These are phyloP conservation scores for Nemania sp. DNA, from an alignment of 2,329 filamentous ascomycete species.

Conservation along the genomic window DNA sequence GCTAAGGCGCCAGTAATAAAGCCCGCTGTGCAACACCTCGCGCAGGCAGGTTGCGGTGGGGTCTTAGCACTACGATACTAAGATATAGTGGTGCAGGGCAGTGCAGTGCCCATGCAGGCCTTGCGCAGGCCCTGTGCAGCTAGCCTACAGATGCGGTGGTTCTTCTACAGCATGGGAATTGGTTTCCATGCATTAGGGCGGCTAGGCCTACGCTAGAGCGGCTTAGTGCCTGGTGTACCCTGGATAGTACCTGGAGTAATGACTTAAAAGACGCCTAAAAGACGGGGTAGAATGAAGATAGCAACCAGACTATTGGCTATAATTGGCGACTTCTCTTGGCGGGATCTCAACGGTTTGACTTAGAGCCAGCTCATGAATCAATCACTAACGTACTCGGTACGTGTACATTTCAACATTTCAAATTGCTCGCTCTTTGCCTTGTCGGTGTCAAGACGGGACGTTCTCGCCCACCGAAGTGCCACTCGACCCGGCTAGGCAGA, in stretches of 20 bases:
- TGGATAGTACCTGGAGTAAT: constrained; percentile 12
- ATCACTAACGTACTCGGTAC: constrained; percentile 3
- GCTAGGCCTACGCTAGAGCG: constrained; percentile 12
- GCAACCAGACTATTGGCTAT: constrained; percentile 19
- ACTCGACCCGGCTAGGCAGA: not conserved
- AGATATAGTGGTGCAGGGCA: not conserved
- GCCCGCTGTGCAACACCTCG: not conserved
- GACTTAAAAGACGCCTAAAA: constrained; percentile 27
- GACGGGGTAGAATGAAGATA: constrained; percentile 26
- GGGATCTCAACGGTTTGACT: constrained; percentile 15
- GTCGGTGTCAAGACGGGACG: not conserved
- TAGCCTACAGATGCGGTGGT: not conserved
- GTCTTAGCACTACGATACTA: not conserved
- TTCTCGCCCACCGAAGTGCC: constrained; percentile 6
- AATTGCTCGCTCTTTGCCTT: constrained; percentile 1
- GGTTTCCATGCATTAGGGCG: constrained; percentile 27
- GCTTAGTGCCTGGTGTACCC: constrained; percentile 5
- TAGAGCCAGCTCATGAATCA: constrained; percentile 21
- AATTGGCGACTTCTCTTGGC: constrained; percentile 18
- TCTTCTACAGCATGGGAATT: constrained; percentile 18
- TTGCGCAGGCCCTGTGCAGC: not conserved
- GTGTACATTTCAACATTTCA: constrained; percentile 26
- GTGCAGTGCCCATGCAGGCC: too few relatives aligned
- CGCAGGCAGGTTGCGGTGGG: too few relatives aligned
- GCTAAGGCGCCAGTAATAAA: not conserved